Conservation (phyloP, 1,284 basidiomycete species). For the Ganoderma meredithae region DNA sequence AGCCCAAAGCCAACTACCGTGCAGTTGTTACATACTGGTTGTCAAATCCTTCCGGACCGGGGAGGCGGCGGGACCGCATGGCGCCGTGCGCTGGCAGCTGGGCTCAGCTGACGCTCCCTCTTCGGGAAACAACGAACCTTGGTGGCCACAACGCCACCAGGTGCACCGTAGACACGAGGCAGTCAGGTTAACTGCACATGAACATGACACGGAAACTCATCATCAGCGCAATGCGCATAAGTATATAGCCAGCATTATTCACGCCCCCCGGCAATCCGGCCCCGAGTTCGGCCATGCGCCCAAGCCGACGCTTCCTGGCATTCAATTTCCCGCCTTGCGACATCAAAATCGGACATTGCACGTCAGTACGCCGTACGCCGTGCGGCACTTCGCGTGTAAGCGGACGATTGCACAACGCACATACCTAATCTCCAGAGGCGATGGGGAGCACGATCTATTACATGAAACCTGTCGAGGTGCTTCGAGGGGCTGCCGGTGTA, state of each 20-base stretch:
- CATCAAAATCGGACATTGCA: conserved; percentile 6
- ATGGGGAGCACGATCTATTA: background rate
- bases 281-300: background rate
- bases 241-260: background rate
- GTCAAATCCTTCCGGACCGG: background rate
- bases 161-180: conserved; percentile 4
- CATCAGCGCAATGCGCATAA: background rate
- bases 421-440: background rate
- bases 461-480: too few species aligned
- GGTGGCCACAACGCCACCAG: conserved; percentile 11
- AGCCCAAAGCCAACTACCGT: background rate
- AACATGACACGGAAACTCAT: background rate
- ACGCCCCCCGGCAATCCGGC: background rate
- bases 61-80: background rate
- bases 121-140: background rate
- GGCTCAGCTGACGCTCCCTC: background rate
- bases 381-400: background rate
- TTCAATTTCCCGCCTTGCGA: background rate
- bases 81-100: background rate
- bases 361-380: background rate
- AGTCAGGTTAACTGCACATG: background rate
- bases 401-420: background rate
- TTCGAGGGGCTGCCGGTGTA: background rate
- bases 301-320: background rate
- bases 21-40: background rate